Percentiles rank a stretch among this genome's conserved stretches.
These are phyloP conservation scores for Nitzschia inconspicua DNA, from an alignment of 108 stramenopile genomes.

Conservation along the genomic window DNA sequence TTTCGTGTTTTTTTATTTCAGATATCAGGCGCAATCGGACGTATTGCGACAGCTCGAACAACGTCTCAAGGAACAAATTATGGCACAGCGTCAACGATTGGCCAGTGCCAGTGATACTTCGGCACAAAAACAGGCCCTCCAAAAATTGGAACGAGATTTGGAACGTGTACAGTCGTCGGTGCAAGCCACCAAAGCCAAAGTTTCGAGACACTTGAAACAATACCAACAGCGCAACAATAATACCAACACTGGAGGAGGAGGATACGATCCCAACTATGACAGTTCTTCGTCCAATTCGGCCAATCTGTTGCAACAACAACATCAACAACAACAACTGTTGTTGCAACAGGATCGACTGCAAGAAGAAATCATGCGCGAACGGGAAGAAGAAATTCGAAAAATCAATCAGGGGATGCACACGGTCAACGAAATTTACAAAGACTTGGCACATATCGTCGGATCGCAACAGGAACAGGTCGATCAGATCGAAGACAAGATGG, in stretches of 20 bases:
- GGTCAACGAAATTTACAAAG: conserved; percentile 92
- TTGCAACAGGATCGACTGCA: conserved; percentile 75
- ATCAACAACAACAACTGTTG: conserved; percentile 58
- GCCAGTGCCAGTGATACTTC: conserved; percentile 22
- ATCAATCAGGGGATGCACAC: conserved; percentile 87
- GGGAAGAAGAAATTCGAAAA: conserved; percentile 84
- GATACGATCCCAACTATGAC: not conserved
- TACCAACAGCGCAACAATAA: conserved; percentile 18
- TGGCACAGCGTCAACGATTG: conserved; percentile 18
- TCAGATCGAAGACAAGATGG: conserved; percentile 83
- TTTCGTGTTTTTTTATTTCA: not conserved
- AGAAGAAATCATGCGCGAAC: conserved; percentile 84
- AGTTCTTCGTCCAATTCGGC: no score
- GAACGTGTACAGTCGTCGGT: conserved; percentile 41
- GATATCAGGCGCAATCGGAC: conserved; percentile 72
- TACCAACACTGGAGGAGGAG: conserved; percentile 1
- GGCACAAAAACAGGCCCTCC: conserved; percentile 27
- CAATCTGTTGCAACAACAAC: conserved; percentile 25
- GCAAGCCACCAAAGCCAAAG: conserved; percentile 11
- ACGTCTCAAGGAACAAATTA: conserved; percentile 46
- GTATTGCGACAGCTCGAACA: conserved; percentile 62
- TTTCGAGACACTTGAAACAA: conserved; percentile 25
- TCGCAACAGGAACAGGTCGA: conserved; percentile 86
- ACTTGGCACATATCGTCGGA: conserved; percentile 82
- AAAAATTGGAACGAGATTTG: conserved; percentile 74